These are phyloP conservation scores for Rhizopogon vinicolor DNA, from an alignment of 768 basidiomycete genomes.

Conservation along the genomic window DNA sequence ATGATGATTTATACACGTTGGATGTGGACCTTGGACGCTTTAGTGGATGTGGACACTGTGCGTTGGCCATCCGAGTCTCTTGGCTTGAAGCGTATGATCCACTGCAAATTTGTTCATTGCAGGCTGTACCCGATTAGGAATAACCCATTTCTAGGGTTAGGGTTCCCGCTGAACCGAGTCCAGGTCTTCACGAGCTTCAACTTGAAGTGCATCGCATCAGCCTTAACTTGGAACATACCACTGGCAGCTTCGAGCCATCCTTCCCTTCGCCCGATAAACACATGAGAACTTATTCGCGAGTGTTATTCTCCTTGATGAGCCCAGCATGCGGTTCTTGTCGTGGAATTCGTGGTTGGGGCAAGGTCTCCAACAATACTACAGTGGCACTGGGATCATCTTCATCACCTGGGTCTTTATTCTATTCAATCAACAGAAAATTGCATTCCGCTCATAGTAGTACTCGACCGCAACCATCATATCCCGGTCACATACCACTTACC, in stretches of 20 bases:
- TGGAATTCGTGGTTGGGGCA: neutral
- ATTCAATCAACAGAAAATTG: neutral
- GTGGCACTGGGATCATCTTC: neutral
- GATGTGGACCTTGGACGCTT: neutral
- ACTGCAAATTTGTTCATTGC: no score
- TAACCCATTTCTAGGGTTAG: conserved; percentile 1
- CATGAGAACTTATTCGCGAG: neutral
- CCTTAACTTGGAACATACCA: neutral
- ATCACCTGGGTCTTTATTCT: neutral
- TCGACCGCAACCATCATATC: conserved; percentile 47
- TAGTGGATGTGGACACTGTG: neutral
- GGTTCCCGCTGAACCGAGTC: neutral
- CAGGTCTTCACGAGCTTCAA: neutral
- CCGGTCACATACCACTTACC: conserved; percentile 79
- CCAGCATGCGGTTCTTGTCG: neutral
- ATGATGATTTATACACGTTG: neutral
- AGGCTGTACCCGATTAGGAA: neutral
- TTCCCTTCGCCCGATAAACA: neutral
- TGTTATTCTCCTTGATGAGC: neutral
- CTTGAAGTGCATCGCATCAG: neutral
- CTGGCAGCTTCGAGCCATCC: neutral
- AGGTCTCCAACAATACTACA: neutral
- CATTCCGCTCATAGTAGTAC: conserved; percentile 13
- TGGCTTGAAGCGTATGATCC: neutral
- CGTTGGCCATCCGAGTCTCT: neutral